Percentiles rank a stretch among this genome's conserved stretches.
These are phyloP conservation scores for Calonectria ilicicola DNA, from an alignment of 2,329 filamentous ascomycete genomes.

Conservation along the genomic window DNA sequence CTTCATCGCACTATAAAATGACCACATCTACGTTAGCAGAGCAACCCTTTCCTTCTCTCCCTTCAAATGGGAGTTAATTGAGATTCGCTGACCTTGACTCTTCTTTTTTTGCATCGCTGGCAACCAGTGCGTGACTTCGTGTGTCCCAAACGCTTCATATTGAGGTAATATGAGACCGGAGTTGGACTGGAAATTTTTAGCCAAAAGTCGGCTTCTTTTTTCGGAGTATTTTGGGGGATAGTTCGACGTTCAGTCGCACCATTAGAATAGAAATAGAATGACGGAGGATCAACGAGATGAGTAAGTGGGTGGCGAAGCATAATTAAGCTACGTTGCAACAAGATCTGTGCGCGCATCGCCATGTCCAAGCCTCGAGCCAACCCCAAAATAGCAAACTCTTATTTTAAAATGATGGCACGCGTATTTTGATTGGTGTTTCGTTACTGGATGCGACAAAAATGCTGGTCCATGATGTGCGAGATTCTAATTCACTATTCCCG, in stretches of 20 bases:
- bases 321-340: background rate
- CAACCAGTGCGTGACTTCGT: conserved; percentile 7
- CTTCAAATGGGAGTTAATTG: background rate
- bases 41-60: no score
- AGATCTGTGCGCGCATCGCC: background rate
- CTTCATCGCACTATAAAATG: conserved; percentile 22
- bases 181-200: background rate
- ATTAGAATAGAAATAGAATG: background rate
- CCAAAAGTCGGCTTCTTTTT: no score
- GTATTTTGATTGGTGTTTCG: background rate
- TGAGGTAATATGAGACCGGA: background rate
- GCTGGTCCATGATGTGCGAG: no score
- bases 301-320: background rate
- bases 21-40: background rate
- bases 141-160: conserved; percentile 2
- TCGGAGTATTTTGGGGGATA: background rate
- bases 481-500: no score
- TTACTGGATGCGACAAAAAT: no score
- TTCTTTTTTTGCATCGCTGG: conserved; percentile 3
- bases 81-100: background rate
- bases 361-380: background rate
- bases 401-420: background rate
- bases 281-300: background rate
- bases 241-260: background rate
- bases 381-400: background rate